Base-by-base conservation (phyloP, 257 asterid species). In the Henckelia pumila region DNA sequence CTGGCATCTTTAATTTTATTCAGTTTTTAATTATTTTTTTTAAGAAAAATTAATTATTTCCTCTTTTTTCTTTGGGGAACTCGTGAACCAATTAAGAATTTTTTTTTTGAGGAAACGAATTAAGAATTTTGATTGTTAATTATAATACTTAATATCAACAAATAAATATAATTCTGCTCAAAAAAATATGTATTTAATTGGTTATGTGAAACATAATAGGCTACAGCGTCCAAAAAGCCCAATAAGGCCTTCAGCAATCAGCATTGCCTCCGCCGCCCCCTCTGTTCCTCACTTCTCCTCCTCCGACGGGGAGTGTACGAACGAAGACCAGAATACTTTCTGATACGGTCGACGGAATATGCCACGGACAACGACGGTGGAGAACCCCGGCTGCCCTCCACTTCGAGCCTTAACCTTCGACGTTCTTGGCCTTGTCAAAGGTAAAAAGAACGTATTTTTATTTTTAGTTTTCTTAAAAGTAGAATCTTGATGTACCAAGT, bases 341-440 rank as follows among this genome's bases (percentile, higher is more conserved):
- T 0, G 17, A 40, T 40, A 8, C n/a, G 4, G n/a, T 13, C n/a
- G 5, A 4, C 16, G 4, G 50, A 35, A 24, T 6, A 89, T 91
- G 98, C 98, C 98, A 14, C 96, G 96, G 26, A 92, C 96, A 3
- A 82, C 86, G 29, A 82, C 92, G 50, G 30, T 83, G 70, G 98
- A 89, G 71, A 75, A 75, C 76, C 84, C 89, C 23, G 96, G 93
- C 47, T 89, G 95, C 76, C 97, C 98, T 61, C 82, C 95, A 6
- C 80, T 92, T 29, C 89, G 98, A 79, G 96, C 93, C 53, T 50
- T 92, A 66, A 83, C 96, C 50, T 77, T 79, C 70, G 98, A 92
- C 55, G 78, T 75, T 70, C 97, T 92, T 56, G 98, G 98, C 64
- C 87, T 92, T 37, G 84, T 88, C 68, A 92, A 92, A 84, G 98